phyloP scores from a whole-genome alignment of 352 stramenopile species.

The Phytophthora litchii region DNA sequence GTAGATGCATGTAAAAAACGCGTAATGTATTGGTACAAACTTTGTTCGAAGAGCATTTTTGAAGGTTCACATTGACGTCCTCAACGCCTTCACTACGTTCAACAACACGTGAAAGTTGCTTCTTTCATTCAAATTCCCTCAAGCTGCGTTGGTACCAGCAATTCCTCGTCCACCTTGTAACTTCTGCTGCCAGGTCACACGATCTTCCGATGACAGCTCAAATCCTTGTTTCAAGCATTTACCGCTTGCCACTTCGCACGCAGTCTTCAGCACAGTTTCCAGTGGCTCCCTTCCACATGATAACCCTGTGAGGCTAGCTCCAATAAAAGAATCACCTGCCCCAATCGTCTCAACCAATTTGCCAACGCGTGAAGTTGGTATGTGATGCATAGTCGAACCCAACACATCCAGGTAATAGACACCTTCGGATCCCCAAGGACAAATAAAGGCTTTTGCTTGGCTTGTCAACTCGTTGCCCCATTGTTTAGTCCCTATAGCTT shows the following conservation, averaged over 20 bases:
- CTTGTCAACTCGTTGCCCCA: conserved; percentile 17
- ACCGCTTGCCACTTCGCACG: conserved; percentile 50
- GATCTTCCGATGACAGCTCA: conserved; percentile 16
- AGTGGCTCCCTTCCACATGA: conserved; percentile 26
- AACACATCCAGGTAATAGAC: conserved; percentile 54
- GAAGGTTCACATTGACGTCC: too few species aligned
- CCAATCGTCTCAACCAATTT: conserved; percentile 65
- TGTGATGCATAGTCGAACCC: conserved; percentile 22
- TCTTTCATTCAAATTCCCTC: too few species aligned
- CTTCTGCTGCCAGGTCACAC: conserved; percentile 2
- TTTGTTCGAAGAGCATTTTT: background rate
- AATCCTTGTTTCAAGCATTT: conserved; percentile 69
- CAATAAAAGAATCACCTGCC: conserved; percentile 75
- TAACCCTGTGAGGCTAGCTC: conserved; percentile 53
- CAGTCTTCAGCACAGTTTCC: conserved; percentile 31
- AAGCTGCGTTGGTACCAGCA: conserved; percentile 11
- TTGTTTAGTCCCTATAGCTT: conserved; percentile 13
- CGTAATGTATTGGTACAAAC: conserved; percentile 12
- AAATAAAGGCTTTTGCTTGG: conserved; percentile 47
- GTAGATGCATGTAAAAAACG: conserved; percentile 13
- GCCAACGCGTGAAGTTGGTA: conserved; percentile 32
- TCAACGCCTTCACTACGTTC: too few species aligned
- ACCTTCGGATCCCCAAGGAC: conserved; percentile 61
- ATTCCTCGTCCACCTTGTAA: background rate
- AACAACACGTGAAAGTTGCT: too few species aligned